Evolutionary conservation across 1,284 basidiomycete species (phyloP).

Genomic region (Sporisorium graminicola): DNA sequence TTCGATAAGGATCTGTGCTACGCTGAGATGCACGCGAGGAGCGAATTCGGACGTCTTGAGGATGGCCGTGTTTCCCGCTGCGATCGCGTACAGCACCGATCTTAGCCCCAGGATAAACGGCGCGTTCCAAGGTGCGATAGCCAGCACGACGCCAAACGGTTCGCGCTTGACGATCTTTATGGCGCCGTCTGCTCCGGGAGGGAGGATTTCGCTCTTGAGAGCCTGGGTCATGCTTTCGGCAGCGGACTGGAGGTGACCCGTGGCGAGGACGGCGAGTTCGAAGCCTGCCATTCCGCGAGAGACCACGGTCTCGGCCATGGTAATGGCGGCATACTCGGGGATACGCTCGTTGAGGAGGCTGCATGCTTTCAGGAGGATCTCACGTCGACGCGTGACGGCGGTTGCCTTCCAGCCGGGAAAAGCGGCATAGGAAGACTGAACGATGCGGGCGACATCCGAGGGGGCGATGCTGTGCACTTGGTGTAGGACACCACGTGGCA

Average conservation of each 20-base stretch:
- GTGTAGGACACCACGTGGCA: constrained; percentile 35
- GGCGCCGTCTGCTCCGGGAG: constrained; percentile 31
- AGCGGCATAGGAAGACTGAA: constrained; percentile 29
- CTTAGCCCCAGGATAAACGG: constrained; percentile 70
- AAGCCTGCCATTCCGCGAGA: constrained; percentile 50
- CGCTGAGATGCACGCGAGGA: constrained; percentile 74
- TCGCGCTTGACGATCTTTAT: constrained; percentile 51
- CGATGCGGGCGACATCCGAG: constrained; percentile 22
- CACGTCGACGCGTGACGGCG: constrained; percentile 35
- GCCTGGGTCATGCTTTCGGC: constrained; percentile 37
- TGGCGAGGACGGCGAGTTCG: constrained; percentile 46
- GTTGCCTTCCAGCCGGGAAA: constrained; percentile 49
- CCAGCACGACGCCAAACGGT: constrained; percentile 50
- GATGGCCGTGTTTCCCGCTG: constrained; percentile 78
- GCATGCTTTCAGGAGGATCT: constrained; percentile 50
- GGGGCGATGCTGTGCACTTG: constrained; percentile 20
- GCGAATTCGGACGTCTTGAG: constrained; percentile 76
- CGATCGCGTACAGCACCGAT: constrained; percentile 74
- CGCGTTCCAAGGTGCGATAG: constrained; percentile 65
- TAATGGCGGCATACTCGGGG: constrained; percentile 36
- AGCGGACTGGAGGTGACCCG: constrained; percentile 25
- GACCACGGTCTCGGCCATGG: constrained; percentile 47
- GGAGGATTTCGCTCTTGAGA: constrained; percentile 43
- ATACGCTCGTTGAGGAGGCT: constrained; percentile 37
- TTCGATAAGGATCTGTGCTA: constrained; percentile 72